Conservation (phyloP, 2,329 filamentous ascomycete genomes). For the Colletotrichum euphorbiae region DNA sequence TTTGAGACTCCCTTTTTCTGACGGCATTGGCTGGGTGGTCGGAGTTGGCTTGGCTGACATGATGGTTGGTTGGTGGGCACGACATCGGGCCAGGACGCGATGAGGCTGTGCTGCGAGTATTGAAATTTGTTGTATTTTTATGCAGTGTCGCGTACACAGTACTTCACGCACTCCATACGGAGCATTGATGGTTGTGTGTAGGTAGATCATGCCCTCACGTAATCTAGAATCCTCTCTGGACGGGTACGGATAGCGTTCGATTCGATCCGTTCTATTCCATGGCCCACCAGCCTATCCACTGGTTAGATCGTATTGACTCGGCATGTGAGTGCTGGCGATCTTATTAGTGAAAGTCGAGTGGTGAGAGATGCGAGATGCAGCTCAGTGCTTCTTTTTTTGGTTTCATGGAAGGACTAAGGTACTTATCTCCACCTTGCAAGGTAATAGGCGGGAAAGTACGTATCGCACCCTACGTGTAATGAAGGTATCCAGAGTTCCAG, state of each 20-base stretch:
- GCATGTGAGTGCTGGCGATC: too few species aligned
- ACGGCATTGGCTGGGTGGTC: slow-evolving; percentile 12
- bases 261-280: not conserved
- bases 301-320: not conserved
- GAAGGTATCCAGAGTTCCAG: not conserved
- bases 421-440: not conserved
- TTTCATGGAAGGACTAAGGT: not conserved
- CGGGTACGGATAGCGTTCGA: not conserved
- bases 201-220: too few species aligned
- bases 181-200: too few species aligned
- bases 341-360: too few species aligned
- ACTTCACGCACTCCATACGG: not conserved
- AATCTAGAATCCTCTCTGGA: not conserved
- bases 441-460: not conserved
- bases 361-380: not conserved
- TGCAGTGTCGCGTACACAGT: too few species aligned
- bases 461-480: not conserved
- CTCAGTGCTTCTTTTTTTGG: slow-evolving; percentile 33
- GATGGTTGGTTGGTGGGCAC: slow-evolving; percentile 10
- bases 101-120: slow-evolving; percentile 28
- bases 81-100: not conserved
- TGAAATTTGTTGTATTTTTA: not conserved
- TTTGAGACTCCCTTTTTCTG: not conserved
- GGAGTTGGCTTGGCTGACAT: slow-evolving; percentile 16
- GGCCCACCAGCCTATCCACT: not conserved